phyloP scores from a whole-genome alignment of 306 rosid species.

The Malus sieversii region DNA sequence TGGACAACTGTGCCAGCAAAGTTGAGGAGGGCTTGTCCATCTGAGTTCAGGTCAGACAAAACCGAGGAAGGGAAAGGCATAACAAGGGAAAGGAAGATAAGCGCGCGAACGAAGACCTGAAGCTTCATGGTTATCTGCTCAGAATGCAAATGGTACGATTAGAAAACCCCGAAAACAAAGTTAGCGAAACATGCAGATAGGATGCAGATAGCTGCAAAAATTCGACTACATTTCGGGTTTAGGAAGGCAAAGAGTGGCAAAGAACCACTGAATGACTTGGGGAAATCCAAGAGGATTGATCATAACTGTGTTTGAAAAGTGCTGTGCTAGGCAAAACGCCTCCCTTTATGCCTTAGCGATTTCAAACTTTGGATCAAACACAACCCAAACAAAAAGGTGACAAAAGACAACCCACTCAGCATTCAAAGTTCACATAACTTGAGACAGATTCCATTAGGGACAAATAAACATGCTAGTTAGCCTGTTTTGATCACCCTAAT shows the following conservation, averaged over 20 bases:
- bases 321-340: background rate
- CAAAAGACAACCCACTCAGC: background rate
- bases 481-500: background rate
- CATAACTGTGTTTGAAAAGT: background rate
- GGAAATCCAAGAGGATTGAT: background rate
- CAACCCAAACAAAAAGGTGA: background rate
- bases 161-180: slow-evolving; percentile 20
- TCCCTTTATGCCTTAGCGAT: background rate
- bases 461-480: background rate
- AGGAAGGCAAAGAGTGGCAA: background rate
- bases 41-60: slow-evolving; percentile 55
- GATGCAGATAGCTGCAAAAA: background rate
- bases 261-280: background rate
- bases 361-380: background rate
- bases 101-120: slow-evolving; percentile 22
- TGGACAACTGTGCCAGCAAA: slow-evolving; percentile 47
- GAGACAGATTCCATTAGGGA: background rate
- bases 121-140: slow-evolving; percentile 41
- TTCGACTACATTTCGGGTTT: background rate
- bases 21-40: slow-evolving; percentile 52
- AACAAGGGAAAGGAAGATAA: slow-evolving; percentile 24
- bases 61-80: slow-evolving; percentile 13
- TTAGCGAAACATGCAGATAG: slow-evolving; percentile 3
- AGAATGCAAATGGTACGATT: slow-evolving; percentile 16
- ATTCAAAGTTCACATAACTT: background rate